Base-by-base conservation (phyloP, 1,284 basidiomycete genomes). In the Microbotryum violaceum region DNA sequence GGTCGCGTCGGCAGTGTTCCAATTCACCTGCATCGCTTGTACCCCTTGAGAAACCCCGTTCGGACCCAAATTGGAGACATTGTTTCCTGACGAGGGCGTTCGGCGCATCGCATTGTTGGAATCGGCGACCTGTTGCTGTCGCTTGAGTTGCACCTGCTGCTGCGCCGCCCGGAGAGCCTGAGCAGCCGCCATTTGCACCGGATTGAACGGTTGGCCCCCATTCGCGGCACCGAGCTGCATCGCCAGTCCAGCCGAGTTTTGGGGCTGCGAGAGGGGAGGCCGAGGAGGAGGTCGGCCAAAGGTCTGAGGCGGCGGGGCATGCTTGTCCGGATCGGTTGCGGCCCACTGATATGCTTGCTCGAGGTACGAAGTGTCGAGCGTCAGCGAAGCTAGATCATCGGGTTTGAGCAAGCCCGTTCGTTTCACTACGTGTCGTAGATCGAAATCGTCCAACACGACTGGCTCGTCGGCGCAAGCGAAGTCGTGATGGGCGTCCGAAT, bases 401-500 rank as follows among this genome's bases (percentile, higher is more conserved):
- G 56, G 54, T 23, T 64, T 60, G 31, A 72, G 54, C 16, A 71
- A 60, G 4, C 21, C 49, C 27, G 61, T 25, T 7, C 71, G 66
- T 16, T 63, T 66, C 45, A 63, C 44, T n/a, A 66, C 59, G 51
- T 70, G 63, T 25, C 46, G 61, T 21, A 68, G 55, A 9, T 69
- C 70, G 37, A 57, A 73, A 60, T 73, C 71, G 60, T 73, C 71
- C 27, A 73, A 27, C 9, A 72, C 48, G 21, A 54, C 45, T 10
- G 71, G 67, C 47, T 68, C 68, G 44, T 67, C 65, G 10, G 66
- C 67, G 1, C 61, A 53, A 20, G 70, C 62, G 12, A 73, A 62
- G 50, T 71, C 70, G 60, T 60, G 58, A 16, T 47, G 65, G 9
- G 61, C 61, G 51, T 77, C 75, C 27, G 70, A 61, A 68, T 90